Evolutionary conservation across 129 eudicot genomes (phyloP).

Genomic region (Gnaphalium uliginosum): DNA sequence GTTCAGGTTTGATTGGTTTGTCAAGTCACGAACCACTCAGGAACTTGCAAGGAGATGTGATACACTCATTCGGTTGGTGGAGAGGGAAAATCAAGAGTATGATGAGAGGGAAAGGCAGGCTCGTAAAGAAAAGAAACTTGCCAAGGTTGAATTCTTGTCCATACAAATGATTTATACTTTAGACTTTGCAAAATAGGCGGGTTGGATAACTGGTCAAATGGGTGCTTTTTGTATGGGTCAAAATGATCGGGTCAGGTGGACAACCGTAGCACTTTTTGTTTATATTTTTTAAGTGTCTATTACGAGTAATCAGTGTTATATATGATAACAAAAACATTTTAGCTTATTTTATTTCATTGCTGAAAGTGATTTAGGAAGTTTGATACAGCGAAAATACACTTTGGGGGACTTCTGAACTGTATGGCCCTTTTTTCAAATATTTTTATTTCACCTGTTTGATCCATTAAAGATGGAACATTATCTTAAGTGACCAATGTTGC

Average conservation of each 20-base stretch:
- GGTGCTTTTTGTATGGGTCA: not conserved
- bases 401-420: not conserved
- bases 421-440: not conserved
- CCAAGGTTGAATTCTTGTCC: constrained; percentile 50
- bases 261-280: not conserved
- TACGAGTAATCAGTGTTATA: not conserved
- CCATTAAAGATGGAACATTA: not conserved
- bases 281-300: not conserved
- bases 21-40: constrained; percentile 92
- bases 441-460: not conserved
- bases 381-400: not conserved
- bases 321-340: not conserved
- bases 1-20: constrained; percentile 98
- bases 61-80: constrained; percentile 83
- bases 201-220: not conserved
- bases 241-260: not conserved
- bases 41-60: constrained; percentile 99
- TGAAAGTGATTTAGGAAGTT: not conserved
- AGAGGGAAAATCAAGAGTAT: constrained; percentile 93
- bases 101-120: constrained; percentile 99
- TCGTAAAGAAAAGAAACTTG: constrained; percentile 94
- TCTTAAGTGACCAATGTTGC: not conserved
- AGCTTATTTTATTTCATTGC: not conserved
- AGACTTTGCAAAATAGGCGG: not conserved
- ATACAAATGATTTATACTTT: not conserved